A percentile compares a stretch with the other conserved stretches of the same genome.
Conservation (phyloP, 2,329 filamentous ascomycete species). For the Volutella citrinella region DNA sequence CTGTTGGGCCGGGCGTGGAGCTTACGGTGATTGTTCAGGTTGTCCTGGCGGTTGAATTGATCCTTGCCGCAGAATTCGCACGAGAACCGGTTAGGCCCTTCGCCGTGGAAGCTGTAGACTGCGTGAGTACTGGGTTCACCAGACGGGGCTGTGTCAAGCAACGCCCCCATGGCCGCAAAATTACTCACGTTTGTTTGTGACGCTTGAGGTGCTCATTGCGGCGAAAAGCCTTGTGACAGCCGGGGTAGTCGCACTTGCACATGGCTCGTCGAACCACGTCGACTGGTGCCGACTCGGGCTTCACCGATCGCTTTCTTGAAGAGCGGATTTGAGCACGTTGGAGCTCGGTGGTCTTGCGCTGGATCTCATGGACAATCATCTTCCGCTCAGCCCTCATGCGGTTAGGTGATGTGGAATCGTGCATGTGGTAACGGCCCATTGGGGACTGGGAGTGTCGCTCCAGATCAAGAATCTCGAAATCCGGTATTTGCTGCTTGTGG, state of each 20-base stretch:
- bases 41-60: constrained; percentile 40
- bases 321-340: constrained; percentile 38
- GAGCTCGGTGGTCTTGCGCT: constrained; percentile 42
- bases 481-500: constrained; percentile 29
- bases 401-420: constrained; percentile 32
- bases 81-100: constrained; percentile 36
- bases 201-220: constrained; percentile 56
- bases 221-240: constrained; percentile 48
- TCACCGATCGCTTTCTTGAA: constrained; percentile 28
- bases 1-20: constrained; percentile 37
- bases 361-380: constrained; percentile 39
- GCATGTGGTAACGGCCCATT: constrained; percentile 27
- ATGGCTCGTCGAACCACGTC: constrained; percentile 38
- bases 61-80: constrained; percentile 43
- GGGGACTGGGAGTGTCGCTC: constrained; percentile 36
- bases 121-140: background rate
- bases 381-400: constrained; percentile 35
- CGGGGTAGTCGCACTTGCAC: constrained; percentile 44
- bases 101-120: constrained; percentile 31
- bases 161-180: too few relatives aligned
- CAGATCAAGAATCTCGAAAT: constrained; percentile 33
- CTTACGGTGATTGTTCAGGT: constrained; percentile 42
- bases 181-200: constrained; percentile 50
- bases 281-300: constrained; percentile 27
- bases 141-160: background rate